These are phyloP conservation scores for Mycena filopes DNA, from an alignment of 768 basidiomycete species.

Conservation along the genomic window DNA sequence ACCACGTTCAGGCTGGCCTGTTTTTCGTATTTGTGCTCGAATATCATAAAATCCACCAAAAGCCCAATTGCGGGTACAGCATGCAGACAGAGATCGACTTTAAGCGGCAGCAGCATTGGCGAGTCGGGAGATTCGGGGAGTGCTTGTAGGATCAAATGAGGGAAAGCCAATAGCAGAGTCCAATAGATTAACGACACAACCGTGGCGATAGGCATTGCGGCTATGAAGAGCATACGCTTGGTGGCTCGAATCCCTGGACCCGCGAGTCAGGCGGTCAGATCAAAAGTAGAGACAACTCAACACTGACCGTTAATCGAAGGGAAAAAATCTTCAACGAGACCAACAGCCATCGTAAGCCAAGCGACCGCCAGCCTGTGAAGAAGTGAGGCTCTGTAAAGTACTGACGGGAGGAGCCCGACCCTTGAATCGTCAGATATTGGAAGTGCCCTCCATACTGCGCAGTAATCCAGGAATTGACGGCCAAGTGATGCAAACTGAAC, in stretches of 20 bases:
- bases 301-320: conserved; percentile 43
- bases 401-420: conserved; percentile 50
- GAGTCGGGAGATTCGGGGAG: conserved; percentile 23
- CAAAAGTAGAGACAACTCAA: not conserved
- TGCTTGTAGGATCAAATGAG: conserved; percentile 63
- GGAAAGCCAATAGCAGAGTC: conserved; percentile 66
- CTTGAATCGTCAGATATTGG: conserved; percentile 84
- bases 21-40: conserved; percentile 66
- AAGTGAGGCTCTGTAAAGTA: not conserved
- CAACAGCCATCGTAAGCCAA: conserved; percentile 48
- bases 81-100: conserved; percentile 74
- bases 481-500: conserved; percentile 39
- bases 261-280: conserved; percentile 9
- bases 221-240: conserved; percentile 70
- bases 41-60: conserved; percentile 72
- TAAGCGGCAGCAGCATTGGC: conserved; percentile 56
- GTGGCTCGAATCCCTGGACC: conserved; percentile 49
- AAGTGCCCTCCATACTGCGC: conserved; percentile 70
- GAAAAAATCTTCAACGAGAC: conserved; percentile 46
- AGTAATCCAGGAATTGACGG: conserved; percentile 45
- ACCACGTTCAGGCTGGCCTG: conserved; percentile 41
- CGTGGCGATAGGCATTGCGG: conserved; percentile 68
- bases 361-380: conserved; percentile 49
- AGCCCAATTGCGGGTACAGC: conserved; percentile 68
- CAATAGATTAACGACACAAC: conserved; percentile 71